Evolutionary conservation across 2,329 filamentous ascomycete genomes (phyloP), one percentile per base, ranked within the genome.

Genomic region (Periconia digitata): DNA sequence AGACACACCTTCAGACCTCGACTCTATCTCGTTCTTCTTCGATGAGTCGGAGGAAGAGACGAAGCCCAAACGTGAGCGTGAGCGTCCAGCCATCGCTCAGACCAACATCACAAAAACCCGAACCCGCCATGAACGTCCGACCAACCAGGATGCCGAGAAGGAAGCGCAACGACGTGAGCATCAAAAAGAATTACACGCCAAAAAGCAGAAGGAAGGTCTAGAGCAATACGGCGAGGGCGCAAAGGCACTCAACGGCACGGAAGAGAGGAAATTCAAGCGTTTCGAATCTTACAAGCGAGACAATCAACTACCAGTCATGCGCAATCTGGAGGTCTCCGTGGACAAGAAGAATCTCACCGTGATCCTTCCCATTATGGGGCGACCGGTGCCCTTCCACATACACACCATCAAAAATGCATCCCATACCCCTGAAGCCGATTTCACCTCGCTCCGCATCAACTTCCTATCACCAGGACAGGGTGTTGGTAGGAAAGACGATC

Each of bases 241-340:
- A 0, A 87, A 85, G 49, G 90, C 87, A 49, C 80, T 92, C 55
- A 94, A 96, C 64, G 94, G 92, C 27, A 85, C 86, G n/a, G 87
- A 94, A 58, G 87, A 95, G 70, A 97, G 97, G 80, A 95, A 92
- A 75, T 97, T 99, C 79, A 97, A 97, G 78, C 89, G 91, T 47
- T 99, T 97, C 67, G 94, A 99, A 72, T 99, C 94, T 0, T 99
- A 99, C 77, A 99, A 97, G 79, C 85, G 92, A 51, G 94, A 97
- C 71, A 96, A 95, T 61, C 92, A 97, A 71, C 85, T 99, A 45
- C 94, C 94, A 1, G 68, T 81, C 13, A 86, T 85, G 64, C 85
- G 95, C 57, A 87, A 88, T 69, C 79, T 97, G 47, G 86, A 89
- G 53, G 90, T 99, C 53, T 82, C 96, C 18, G 90, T 97, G 13